Base-by-base conservation (phyloP, 495 filamentous ascomycete genomes). In the Aspergillus haitiensis region DNA sequence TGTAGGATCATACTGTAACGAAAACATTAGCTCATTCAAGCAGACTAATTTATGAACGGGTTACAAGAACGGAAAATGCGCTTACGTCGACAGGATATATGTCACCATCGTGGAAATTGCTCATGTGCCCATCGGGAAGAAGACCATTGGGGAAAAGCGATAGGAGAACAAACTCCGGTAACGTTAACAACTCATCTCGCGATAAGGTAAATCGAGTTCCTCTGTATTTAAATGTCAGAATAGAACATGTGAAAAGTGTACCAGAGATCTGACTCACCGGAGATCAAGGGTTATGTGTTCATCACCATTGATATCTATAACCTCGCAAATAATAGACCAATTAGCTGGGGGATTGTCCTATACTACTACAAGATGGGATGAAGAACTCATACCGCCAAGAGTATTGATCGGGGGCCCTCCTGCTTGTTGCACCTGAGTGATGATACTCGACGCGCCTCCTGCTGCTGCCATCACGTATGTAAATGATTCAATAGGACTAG, bases 111-210 rank as follows among this genome's bases (percentile, higher is more conserved):
- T 88, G 85, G 71, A 93, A 97, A 39, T 90, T 89, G 64, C 91
- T 93, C 84, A 96, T 90, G 66, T 98, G 93, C 8, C 93, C 93
- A 73, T 99, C 95, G 1, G 94, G 95, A 54, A 99, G 92, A 27
- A 99, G 86, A 13, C 94, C 94, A 70, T 98, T 98, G 7, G 94
- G 94, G 65, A 98, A 98, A 13, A 98, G 82, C n/a, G 94, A 98
- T 12, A 98, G 81, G n/a, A 98, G 84, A 15, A 98, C 94, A 61
- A 98, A 98, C 76, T 98, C 94, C 48, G 94, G 94, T 40, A 98
- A 80, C 3, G 94, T 98, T 52, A 98, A 79, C 40, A 98, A 82
- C 70, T 98, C 94, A 67, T 98, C 94, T 65, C 95, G 81, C 31
- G 95, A 98, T 21, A 98, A 82, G 27, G 89, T 88, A 70, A 98